phyloP scores from a whole-genome alignment of 108 stramenopile genomes.

The Fistulifera solaris region DNA sequence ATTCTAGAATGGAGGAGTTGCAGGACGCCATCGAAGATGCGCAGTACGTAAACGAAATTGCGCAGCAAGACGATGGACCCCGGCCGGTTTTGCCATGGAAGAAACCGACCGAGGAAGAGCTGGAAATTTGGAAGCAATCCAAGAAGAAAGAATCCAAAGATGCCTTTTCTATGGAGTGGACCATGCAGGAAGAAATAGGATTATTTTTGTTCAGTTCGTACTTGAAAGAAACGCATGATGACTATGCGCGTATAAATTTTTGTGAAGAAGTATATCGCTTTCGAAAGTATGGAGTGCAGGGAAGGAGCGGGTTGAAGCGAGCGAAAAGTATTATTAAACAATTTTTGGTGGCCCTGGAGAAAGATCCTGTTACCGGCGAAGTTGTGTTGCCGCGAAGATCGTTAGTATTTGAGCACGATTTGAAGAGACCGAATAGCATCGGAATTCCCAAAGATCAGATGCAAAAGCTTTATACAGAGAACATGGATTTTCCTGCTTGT shows the following conservation, averaged over 20 bases:
- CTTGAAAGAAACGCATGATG: slow-evolving; percentile 48
- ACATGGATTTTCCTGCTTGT: slow-evolving; percentile 6
- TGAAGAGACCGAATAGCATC: neutral
- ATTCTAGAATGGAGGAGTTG: slow-evolving; percentile 81
- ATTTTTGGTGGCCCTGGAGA: no score
- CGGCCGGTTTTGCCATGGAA: slow-evolving; percentile 69
- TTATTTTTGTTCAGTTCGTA: slow-evolving; percentile 64
- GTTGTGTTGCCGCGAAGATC: neutral
- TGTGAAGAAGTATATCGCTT: slow-evolving; percentile 60
- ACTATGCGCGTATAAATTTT: slow-evolving; percentile 69
- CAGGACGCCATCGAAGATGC: slow-evolving; percentile 88
- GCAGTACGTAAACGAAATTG: slow-evolving; percentile 80
- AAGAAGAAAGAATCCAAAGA: slow-evolving; percentile 16
- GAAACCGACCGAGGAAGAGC: slow-evolving; percentile 53
- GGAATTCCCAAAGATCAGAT: neutral
- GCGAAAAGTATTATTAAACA: slow-evolving; percentile 30
- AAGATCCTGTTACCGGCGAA: no score
- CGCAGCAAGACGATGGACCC: slow-evolving; percentile 67
- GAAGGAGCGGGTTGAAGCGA: slow-evolving; percentile 22
- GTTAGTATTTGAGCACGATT: neutral
- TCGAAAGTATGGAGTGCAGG: slow-evolving; percentile 28
- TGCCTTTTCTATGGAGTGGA: slow-evolving; percentile 43
- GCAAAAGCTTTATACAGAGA: neutral
- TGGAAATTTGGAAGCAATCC: slow-evolving; percentile 37
- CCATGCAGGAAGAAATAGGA: slow-evolving; percentile 37